Base-by-base conservation (phyloP, 768 basidiomycete species). In the Panus rudis region DNA sequence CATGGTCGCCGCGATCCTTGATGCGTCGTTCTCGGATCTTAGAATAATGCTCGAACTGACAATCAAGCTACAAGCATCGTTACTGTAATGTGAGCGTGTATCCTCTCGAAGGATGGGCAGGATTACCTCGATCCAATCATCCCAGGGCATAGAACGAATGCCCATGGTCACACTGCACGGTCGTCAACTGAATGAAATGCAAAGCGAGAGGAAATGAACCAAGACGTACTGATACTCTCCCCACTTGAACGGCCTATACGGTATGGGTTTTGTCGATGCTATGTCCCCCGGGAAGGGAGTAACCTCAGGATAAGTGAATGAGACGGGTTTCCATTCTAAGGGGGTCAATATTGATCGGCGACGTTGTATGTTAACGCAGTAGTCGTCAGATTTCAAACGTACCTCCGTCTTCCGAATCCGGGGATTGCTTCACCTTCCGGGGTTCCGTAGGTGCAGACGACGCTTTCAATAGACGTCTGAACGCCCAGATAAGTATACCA, bases 111-210 rank as follows among this genome's bases (percentile, higher is more conserved):
- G 24, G 21, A 41, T 8, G n/a, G 12, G 14, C 24, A 12, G 22
- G 37, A 21, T n/a, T 47, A 78, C 79, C 64, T 85, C 80, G 35
- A 87, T 76, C 84, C 84, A 86, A 41, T 81, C 75, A 30, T 71
- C 69, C 78, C 79, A 87, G 7, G 65, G 66, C 81, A 86, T 84
- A 38, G 55, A 62, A 28, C 77, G 72, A 52, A 81, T 75, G 48
- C 76, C 81, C 79, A 84, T 84, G 24, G 79, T 84, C 31, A 81
- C 68, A 50, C 81, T 84, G 28, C 26, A 13, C 16, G 32, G n/a
- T n/a, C n/a, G n/a, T 10, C 31, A 46, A 19, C n/a, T 28, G 33
- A 12, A 44, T 31, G 31, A 42, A 22, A 28, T 26, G 26, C 4
- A 40, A 12, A 37, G 14, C 16, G 5, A 25, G 42, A 6, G 16